Evolutionary conservation across 495 filamentous ascomycete genomes (phyloP), one percentile per base, ranked within the genome.

Genomic region (Daldinia caldariorum): DNA sequence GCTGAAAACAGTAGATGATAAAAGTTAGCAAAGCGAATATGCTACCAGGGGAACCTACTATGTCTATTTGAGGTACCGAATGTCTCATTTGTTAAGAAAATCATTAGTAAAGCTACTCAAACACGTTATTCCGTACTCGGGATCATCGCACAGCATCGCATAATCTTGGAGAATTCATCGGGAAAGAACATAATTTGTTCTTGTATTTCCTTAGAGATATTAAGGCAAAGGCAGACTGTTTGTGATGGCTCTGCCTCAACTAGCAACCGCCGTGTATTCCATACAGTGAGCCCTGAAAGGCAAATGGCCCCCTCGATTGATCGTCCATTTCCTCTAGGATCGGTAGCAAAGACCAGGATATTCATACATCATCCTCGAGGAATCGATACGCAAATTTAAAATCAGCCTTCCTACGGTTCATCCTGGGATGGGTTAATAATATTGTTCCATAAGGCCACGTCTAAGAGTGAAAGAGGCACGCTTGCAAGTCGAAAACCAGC

Each of bases 311-410:
- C 37, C 6, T 22, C 26, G n/a, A 5, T 18, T 37, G 14, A 50
- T 38, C 49, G 66, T 16, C 38, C 18, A 32, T n/a, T 18, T n/a
- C 6, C 18, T 10, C 12, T 22, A 57, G 65, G 47, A 41, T 66
- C 26, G 43, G 14, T 47, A 6, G 31, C 29, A 31, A 8, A 49
- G 47, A 43, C 49, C 29, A 45, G 55, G 13, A 18, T 31, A 49
- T 69, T 77, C 58, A 95, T 84, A 97, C 83, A 74, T 97, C 93
- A 79, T 97, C 93, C 78, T 97, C 94, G 63, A 97, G 84, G 82
- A 94, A 99, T 80, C 97, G 97, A 84, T 99, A 99, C 47, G 92
- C 89, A 77, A 99, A 99, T 80, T 96, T 95, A 83, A 99, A 99
- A 78, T 99, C 95, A 39, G 92, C 93, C 85, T 99, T 99, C 74